These are phyloP conservation scores for Isoetes engelmannii DNA, from an alignment of 83 land plant genomes.

Conservation along the genomic window DNA sequence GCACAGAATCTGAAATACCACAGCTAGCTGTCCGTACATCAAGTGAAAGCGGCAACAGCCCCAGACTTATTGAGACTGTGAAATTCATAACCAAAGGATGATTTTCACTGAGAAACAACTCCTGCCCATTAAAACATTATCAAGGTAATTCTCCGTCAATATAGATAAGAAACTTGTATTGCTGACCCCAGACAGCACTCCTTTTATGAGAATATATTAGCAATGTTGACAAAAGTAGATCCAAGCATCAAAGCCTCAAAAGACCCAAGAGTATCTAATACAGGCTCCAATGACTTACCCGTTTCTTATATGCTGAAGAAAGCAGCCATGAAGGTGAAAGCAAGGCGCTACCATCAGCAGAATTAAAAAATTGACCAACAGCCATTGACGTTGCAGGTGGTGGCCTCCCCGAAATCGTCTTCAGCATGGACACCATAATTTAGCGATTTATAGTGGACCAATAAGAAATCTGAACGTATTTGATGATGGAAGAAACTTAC, in stretches of 20 bases:
- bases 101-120: conserved; percentile 60
- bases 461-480: background rate
- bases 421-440: conserved; percentile 11
- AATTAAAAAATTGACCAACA: conserved; percentile 90
- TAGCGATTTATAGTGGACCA: background rate
- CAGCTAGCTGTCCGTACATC: conserved; percentile 61
- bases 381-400: conserved; percentile 99
- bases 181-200: background rate
- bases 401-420: conserved; percentile 91
- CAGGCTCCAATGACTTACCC: conserved; percentile 31
- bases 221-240: too few relatives aligned
- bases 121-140: conserved; percentile 35
- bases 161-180: conserved; percentile 7
- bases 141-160: background rate
- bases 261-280: too few relatives aligned
- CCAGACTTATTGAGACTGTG: conserved; percentile 63
- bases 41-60: conserved; percentile 62
- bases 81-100: conserved; percentile 79
- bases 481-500: conserved; percentile 34
- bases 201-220: too few relatives aligned
- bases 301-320: conserved; percentile 40
- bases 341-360: conserved; percentile 47
- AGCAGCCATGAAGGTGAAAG: conserved; percentile 49
- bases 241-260: too few relatives aligned
- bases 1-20: conserved; percentile 62